Percentiles rank a stretch among this genome's conserved stretches.
Evolutionary conservation across 2,329 filamentous ascomycete species (phyloP).

Genomic region (Fusarium paranaense): DNA sequence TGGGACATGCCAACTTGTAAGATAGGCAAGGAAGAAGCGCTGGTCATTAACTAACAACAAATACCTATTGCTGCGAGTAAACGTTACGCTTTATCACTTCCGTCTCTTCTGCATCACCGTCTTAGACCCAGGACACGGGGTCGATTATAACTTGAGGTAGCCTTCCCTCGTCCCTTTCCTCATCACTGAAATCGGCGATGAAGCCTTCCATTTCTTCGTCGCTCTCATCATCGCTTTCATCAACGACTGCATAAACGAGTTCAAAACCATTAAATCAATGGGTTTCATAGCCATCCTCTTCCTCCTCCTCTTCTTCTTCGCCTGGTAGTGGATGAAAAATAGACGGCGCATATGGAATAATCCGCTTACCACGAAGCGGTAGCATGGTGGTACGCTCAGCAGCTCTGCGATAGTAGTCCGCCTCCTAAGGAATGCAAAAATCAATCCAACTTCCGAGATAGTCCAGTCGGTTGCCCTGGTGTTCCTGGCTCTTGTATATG

Average conservation of each 20-base stretch:
- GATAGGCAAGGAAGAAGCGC: not conserved
- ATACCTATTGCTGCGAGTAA: not conserved
- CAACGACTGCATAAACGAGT: not conserved
- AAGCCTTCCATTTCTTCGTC: not conserved
- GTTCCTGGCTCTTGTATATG: slow-evolving; percentile 76
- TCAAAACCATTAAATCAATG: not conserved
- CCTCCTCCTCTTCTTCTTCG: not conserved
- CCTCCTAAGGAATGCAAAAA: slow-evolving; percentile 71
- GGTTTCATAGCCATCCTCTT: not conserved
- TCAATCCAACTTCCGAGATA: slow-evolving; percentile 95
- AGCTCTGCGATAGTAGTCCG: not conserved
- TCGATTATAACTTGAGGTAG: not conserved
- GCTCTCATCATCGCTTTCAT: not conserved
- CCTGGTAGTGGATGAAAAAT: not conserved
- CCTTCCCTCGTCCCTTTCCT: not conserved
- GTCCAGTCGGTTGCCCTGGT: slow-evolving; percentile 73
- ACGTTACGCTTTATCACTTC: slow-evolving; percentile 10
- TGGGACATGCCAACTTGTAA: not conserved
- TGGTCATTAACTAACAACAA: not conserved
- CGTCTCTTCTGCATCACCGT: not conserved
- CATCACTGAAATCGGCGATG: not conserved
- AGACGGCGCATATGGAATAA: not conserved
- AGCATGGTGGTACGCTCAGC: not conserved
- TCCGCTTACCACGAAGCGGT: not conserved
- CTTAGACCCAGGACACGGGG: not conserved